These are phyloP conservation scores for Candida peoriensis DNA, from an alignment of 805 yeast genomes.

Conservation along the genomic window DNA sequence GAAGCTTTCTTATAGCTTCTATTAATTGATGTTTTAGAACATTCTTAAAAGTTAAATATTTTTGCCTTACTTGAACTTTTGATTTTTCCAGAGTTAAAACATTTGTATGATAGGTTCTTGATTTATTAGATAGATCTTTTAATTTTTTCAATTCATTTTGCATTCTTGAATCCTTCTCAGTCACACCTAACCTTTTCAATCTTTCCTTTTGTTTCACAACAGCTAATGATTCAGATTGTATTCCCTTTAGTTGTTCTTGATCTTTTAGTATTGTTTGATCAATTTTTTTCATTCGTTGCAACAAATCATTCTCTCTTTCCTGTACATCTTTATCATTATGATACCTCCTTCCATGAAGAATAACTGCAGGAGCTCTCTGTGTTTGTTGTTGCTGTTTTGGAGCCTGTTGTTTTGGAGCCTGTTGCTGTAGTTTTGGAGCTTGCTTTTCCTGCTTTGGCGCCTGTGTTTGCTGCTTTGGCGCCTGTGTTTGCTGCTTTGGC, in stretches of 20 bases:
- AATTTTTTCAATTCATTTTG: constrained; percentile 1
- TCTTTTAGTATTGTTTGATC: background rate
- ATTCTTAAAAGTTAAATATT: constrained; percentile 5
- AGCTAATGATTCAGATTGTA: background rate
- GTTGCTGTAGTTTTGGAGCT: background rate
- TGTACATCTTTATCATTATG: constrained; percentile 1
- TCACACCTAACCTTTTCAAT: constrained; percentile 6
- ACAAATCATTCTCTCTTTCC: constrained; percentile 1
- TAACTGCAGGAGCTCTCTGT: background rate
- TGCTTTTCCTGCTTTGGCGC: background rate
- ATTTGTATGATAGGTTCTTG: constrained; percentile 1
- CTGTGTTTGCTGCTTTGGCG: background rate
- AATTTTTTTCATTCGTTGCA: background rate
- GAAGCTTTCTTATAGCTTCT: constrained; percentile 1
- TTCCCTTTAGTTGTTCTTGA: background rate
- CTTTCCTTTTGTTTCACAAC: constrained; percentile 2
- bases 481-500: background rate
- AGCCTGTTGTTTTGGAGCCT: background rate
- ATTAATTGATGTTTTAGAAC: constrained; percentile 1
- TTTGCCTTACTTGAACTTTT: background rate
- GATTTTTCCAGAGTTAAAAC: background rate
- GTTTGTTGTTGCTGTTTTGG: background rate
- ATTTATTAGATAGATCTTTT: constrained; percentile 4
- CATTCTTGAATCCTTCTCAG: constrained; percentile 1
- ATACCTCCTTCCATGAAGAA: background rate